phyloP scores from a whole-genome alignment of 805 yeast species.

The Tetrapisispora namnaoensis region DNA sequence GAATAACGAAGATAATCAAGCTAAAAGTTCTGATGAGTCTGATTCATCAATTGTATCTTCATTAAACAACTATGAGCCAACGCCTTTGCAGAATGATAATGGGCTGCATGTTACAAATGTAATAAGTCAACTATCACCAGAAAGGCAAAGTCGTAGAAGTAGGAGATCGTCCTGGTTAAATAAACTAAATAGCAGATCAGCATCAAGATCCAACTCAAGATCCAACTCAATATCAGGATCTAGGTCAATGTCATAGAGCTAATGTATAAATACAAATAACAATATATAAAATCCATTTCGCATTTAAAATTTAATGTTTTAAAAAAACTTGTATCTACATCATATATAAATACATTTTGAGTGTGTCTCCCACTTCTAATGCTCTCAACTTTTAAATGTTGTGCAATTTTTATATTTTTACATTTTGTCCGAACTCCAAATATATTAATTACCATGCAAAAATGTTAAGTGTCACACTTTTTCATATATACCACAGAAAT shows the following conservation, averaged over 20 bases:
- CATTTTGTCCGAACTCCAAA: not conserved
- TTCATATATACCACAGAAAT: not conserved
- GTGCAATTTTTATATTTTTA: not conserved
- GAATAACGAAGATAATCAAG: constrained; percentile 24
- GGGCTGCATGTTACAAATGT: not conserved
- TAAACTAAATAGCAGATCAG: not conserved
- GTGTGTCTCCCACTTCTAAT: too few species aligned
- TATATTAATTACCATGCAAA: not conserved
- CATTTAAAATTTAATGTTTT: too few species aligned
- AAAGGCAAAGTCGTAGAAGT: not conserved
- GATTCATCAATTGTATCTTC: not conserved
- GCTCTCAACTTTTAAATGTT: too few species aligned
- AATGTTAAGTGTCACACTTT: not conserved
- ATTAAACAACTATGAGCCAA: not conserved
- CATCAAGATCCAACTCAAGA: not conserved
- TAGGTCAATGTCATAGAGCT: not conserved
- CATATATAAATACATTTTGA: too few species aligned
- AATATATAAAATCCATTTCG: too few species aligned
- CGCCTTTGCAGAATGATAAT: not conserved
- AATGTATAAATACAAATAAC: not conserved
- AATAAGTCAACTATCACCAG: not conserved
- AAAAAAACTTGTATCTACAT: too few species aligned
- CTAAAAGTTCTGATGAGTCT: not conserved
- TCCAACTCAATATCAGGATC: too few species aligned
- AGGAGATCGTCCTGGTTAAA: not conserved